phyloP scores from a whole-genome alignment of 2,329 filamentous ascomycete genomes.

The Fusarium ambrosium region DNA sequence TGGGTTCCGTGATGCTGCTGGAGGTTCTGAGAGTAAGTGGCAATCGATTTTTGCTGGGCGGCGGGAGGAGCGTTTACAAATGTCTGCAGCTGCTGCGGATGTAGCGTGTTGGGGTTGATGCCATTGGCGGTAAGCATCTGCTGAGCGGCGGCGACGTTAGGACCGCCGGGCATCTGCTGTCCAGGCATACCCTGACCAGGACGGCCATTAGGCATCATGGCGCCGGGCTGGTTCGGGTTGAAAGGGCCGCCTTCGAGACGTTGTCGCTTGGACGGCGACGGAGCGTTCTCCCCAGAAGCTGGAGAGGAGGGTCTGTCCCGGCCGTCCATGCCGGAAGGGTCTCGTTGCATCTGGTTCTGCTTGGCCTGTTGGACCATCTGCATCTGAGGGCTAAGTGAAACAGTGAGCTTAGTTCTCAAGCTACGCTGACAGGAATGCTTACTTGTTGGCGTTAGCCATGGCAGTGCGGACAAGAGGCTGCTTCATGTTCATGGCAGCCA shows the following conservation, averaged over 20 bases:
- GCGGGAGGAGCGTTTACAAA: slow-evolving; percentile 68
- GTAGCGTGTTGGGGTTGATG: slow-evolving; percentile 81
- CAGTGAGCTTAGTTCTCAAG: slow-evolving; percentile 22
- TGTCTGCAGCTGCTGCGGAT: slow-evolving; percentile 79
- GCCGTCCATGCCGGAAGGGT: slow-evolving; percentile 88
- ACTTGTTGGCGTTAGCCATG: slow-evolving; percentile 84
- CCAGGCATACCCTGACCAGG: slow-evolving; percentile 79
- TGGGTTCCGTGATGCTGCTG: slow-evolving; percentile 84
- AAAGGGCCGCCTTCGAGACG: slow-evolving; percentile 80
- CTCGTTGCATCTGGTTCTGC: slow-evolving; percentile 87
- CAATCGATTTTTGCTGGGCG: slow-evolving; percentile 85
- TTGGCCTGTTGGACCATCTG: slow-evolving; percentile 78
- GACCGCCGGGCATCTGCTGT: slow-evolving; percentile 72
- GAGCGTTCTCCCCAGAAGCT: slow-evolving; percentile 85
- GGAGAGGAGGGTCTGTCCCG: slow-evolving; percentile 86
- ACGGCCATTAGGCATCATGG: slow-evolving; percentile 81
- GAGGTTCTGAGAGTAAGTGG: slow-evolving; percentile 88
- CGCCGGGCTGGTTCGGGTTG: slow-evolving; percentile 75
- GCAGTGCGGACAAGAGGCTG: slow-evolving; percentile 77
- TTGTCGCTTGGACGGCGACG: slow-evolving; percentile 91
- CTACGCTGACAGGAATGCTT: slow-evolving; percentile 51
- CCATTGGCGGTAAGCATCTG: slow-evolving; percentile 76
- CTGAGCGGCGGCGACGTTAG: slow-evolving; percentile 65
- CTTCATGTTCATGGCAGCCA: slow-evolving; percentile 69
- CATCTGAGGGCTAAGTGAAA: slow-evolving; percentile 72